Evolutionary conservation across 371 early-diverging fungal genomes (phyloP), one percentile per base, ranked within the genome.

Genomic region (Lichtheimia hyalospora): DNA sequence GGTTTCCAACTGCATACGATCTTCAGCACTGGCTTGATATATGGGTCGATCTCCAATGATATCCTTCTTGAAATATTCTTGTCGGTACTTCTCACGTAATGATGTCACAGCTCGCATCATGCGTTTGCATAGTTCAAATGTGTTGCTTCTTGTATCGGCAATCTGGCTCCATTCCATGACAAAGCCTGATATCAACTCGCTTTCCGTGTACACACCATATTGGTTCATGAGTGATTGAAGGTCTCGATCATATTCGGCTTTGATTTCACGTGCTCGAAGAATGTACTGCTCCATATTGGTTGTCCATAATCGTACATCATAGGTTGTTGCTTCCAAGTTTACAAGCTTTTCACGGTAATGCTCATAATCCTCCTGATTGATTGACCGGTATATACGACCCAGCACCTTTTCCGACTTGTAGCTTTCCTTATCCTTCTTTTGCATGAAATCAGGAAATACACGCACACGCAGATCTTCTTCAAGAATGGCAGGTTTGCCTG

Each of bases 361-460:
- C 20, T 77, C 67, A 49, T 77, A 81, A 46, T 74, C 70, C 0
- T 61, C 54, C 8, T 69, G 68, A 14, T 87, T 71, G 49, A 83
- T 75, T 0, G 67, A 58, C 0, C 91, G 77, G 63, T 83, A 93
- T 1, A 94, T 81, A 2, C 55, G 59, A 0, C 92, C 92, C 1
- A 90, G 62, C 1, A 86, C 84, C 46, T 88, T 85, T 43, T 64
- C 57, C 3, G 89, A 89, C 1, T 15, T 7, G 61, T 92, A 93
- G 0, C 69, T 63, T 7, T 63, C 62, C 53, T 84, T 84, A 28
- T 74, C 73, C 5, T 74, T 69, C 63, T 89, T 89, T 51, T 91
- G 82, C 93, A 95, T 91, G 60, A 91, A 95, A 63, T 93, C 93
- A 0, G 95, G 95, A 57, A 80, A 91, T 1, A 41, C 49, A 12